Percentiles rank a stretch among this genome's conserved stretches.
phyloP scores from a whole-genome alignment of 164 flowering plant genomes.

The Paratinospora sagittata region DNA sequence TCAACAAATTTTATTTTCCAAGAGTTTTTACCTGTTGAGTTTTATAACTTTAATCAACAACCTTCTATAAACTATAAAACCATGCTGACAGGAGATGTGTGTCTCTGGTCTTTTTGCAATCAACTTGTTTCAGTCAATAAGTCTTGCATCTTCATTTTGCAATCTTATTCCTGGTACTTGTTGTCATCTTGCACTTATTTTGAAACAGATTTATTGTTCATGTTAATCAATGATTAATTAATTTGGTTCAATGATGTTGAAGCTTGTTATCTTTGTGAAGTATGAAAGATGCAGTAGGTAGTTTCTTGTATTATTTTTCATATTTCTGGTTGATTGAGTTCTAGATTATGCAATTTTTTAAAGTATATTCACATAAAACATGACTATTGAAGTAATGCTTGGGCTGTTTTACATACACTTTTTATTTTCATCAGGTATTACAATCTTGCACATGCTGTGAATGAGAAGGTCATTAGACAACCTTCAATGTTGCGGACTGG shows the following conservation, averaged over 20 bases:
- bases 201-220: neutral
- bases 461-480: slow-evolving; percentile 77
- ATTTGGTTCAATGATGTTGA: neutral
- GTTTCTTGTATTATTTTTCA: neutral
- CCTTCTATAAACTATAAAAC: too few species aligned
- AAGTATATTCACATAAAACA: neutral
- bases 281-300: neutral
- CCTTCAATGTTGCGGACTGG: slow-evolving; percentile 94
- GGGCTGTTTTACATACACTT: neutral
- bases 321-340: neutral
- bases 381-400: neutral
- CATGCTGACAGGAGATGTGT: too few species aligned
- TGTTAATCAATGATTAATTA: neutral
- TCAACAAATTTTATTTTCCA: too few species aligned
- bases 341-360: too few species aligned
- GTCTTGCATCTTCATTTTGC: too few species aligned
- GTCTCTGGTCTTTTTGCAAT: too few species aligned
- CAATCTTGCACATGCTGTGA: slow-evolving; percentile 96
- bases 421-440: slow-evolving; percentile 59
- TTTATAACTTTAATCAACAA: too few species aligned
- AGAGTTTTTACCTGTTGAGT: too few species aligned
- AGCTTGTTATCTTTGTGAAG: neutral
- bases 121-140: too few species aligned
- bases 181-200: too few species aligned
- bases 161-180: too few species aligned